These are phyloP conservation scores for Globisporangium canariense DNA, from an alignment of 352 stramenopile species.

Conservation along the genomic window DNA sequence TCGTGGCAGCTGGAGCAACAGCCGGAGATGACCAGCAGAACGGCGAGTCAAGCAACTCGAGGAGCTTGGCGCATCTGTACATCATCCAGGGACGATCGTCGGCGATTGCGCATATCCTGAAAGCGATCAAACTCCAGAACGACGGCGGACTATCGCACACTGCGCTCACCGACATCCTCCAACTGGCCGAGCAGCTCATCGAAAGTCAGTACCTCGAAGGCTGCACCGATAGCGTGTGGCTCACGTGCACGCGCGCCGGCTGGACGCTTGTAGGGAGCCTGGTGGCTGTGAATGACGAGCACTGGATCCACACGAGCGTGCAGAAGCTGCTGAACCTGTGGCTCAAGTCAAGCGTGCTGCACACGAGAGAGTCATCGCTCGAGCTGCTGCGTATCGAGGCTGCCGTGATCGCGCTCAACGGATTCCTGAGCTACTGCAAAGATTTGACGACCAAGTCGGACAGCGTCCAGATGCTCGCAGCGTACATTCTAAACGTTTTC, in stretches of 20 bases:
- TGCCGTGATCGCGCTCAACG: conserved; percentile 60
- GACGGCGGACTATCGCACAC: conserved; percentile 48
- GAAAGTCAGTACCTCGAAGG: conserved; percentile 77
- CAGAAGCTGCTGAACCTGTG: conserved; percentile 67
- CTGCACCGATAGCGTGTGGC: conserved; percentile 79
- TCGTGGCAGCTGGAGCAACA: conserved; percentile 6
- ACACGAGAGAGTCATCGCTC: conserved; percentile 77
- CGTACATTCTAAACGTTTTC: conserved; percentile 71
- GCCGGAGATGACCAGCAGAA: conserved; percentile 22
- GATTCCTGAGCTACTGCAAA: conserved; percentile 48
- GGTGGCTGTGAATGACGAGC: conserved; percentile 56
- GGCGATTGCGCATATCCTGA: conserved; percentile 65
- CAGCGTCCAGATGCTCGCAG: conserved; percentile 54
- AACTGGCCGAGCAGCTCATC: conserved; percentile 66
- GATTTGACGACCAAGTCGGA: conserved; percentile 25
- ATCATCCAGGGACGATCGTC: conserved; percentile 67
- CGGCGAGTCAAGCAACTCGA: conserved; percentile 30
- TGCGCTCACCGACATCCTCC: conserved; percentile 60
- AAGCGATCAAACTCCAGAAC: conserved; percentile 38
- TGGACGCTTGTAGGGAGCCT: conserved; percentile 79
- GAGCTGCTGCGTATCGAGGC: conserved; percentile 84
- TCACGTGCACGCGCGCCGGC: conserved; percentile 82
- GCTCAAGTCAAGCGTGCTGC: conserved; percentile 72
- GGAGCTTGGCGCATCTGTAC: conserved; percentile 71
- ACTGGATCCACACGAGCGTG: conserved; percentile 54